Base-by-base conservation (phyloP, 805 yeast genomes). In the Suhomyces sp. region DNA sequence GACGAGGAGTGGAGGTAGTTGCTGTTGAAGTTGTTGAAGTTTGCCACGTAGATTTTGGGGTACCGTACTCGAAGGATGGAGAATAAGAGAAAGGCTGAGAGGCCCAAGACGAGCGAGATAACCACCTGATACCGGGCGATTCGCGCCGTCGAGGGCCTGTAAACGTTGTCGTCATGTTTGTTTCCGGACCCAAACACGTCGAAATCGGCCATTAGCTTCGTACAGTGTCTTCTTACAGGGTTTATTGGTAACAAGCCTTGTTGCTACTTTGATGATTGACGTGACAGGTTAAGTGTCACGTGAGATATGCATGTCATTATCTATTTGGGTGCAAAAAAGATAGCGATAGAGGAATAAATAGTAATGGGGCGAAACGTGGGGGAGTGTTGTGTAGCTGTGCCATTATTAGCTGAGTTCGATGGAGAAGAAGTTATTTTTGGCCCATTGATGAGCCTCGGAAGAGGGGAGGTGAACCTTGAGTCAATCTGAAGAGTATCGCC, bases 1-100 rank as follows among this genome's bases (percentile, higher is more conserved):
- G 81, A 67, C 6, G 68, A 67, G 54, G 76, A 67, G 65, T 79
- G 75, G 49, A 78, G 54, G 63, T 75, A 68, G 64, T 77, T 59
- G 62, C 66, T 53, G 50, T 70, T 76, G 51, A 77, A 69, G 51
- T 82, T 78, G 58, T 80, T 73, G 56, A 82, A 75, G 58, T 97
- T 80, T 9, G 97, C 94, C 55, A 92, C 92, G 61, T 90, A 93
- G 19, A 93, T 77, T 61, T 85, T 86, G 24, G 96, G 96, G 76
- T 90, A 87, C 49, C 82, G 79, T 50, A 83, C 80, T 45, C 97
- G 73, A 45, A 92, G 74, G 1, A 88, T 57, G 38, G 96, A 84
- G 64, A 93, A 93, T 2, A 84, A 63, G 1, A 85, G 49, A 48
- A 91, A 78, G 1, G 96, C 93, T 26, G 81, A 66, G 1, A 80